These are phyloP conservation scores for Phoma sp. DNA, from an alignment of 2,329 filamentous ascomycete species.

Conservation along the genomic window DNA sequence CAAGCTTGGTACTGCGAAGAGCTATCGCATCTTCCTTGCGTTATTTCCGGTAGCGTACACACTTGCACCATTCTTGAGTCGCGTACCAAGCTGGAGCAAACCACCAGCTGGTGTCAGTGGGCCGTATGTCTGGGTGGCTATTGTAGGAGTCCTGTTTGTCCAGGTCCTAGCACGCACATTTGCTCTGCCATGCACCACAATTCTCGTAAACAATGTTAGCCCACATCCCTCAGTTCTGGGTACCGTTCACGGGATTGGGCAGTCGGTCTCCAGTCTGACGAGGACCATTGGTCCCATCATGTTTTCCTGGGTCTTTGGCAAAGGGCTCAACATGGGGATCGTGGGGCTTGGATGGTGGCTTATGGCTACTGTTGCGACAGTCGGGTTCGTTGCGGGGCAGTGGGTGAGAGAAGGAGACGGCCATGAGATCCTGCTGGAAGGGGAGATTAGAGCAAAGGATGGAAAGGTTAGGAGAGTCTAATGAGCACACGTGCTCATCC, in stretches of 20 bases:
- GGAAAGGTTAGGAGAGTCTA: constrained; percentile 24
- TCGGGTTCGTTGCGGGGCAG: constrained; percentile 59
- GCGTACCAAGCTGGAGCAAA: constrained; percentile 47
- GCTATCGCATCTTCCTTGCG: constrained; percentile 50
- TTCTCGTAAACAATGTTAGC: constrained; percentile 56
- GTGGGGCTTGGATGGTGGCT: constrained; percentile 67
- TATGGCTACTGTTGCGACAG: constrained; percentile 57
- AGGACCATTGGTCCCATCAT: constrained; percentile 66
- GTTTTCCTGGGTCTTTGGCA: constrained; percentile 66
- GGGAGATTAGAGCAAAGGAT: constrained; percentile 59
- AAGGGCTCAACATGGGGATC: constrained; percentile 62
- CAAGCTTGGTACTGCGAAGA: constrained; percentile 49
- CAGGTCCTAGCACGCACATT: constrained; percentile 57
- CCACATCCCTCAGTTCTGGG: constrained; percentile 62
- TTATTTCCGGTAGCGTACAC: constrained; percentile 55
- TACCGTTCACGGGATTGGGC: constrained; percentile 64
- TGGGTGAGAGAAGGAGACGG: constrained; percentile 67
- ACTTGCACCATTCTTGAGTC: constrained; percentile 52
- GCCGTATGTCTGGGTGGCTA: constrained; percentile 50
- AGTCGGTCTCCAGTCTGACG: constrained; percentile 64
- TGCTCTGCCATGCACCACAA: constrained; percentile 63
- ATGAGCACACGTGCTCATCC: not conserved
- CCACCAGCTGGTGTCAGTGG: constrained; percentile 51
- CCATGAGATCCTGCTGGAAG: constrained; percentile 69
- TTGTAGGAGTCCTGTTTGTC: constrained; percentile 50